Percentiles rank a stretch among this genome's conserved stretches.
Evolutionary conservation across 805 yeast species (phyloP).

Genomic region (Yamadazyma sp.): DNA sequence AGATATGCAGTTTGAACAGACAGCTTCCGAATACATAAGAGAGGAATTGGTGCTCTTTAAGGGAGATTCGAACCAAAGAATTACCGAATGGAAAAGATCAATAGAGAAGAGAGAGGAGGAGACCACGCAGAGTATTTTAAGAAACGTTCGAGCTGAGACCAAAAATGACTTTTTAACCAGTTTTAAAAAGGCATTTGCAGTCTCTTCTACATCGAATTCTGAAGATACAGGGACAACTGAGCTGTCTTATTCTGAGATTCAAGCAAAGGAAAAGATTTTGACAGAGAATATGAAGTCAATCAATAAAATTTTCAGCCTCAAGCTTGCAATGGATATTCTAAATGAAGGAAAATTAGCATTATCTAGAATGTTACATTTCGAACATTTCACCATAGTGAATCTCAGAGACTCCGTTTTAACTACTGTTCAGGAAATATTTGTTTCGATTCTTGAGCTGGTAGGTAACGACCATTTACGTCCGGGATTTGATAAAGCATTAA

Average conservation of each 20-base stretch:
- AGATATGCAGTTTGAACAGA: conserved; percentile 41
- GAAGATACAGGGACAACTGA: conserved; percentile 15
- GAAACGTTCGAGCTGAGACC: conserved; percentile 47
- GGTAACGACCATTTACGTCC: conserved; percentile 74
- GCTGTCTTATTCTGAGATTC: conserved; percentile 57
- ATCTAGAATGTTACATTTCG: conserved; percentile 48
- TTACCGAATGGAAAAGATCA: conserved; percentile 31
- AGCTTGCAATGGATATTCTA: conserved; percentile 67
- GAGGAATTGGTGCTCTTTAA: conserved; percentile 33
- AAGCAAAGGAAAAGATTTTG: conserved; percentile 77
- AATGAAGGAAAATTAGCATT: conserved; percentile 66
- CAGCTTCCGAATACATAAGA: conserved; percentile 36
- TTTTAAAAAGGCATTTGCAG: conserved; percentile 59
- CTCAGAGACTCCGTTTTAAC: conserved; percentile 31
- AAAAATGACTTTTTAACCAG: conserved; percentile 60
- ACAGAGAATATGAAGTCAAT: conserved; percentile 72
- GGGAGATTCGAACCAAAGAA: conserved; percentile 19
- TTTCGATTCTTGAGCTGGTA: conserved; percentile 57
- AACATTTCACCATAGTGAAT: conserved; percentile 31
- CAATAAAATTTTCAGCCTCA: conserved; percentile 74
- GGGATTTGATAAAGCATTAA: conserved; percentile 81
- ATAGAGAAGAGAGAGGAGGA: conserved; percentile 45
- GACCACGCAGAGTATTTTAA: conserved; percentile 45
- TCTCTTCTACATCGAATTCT: conserved; percentile 26
- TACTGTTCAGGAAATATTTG: conserved; percentile 61